These are phyloP conservation scores for Mrakia hoshinonis DNA, from an alignment of 768 basidiomycete genomes.

Conservation along the genomic window DNA sequence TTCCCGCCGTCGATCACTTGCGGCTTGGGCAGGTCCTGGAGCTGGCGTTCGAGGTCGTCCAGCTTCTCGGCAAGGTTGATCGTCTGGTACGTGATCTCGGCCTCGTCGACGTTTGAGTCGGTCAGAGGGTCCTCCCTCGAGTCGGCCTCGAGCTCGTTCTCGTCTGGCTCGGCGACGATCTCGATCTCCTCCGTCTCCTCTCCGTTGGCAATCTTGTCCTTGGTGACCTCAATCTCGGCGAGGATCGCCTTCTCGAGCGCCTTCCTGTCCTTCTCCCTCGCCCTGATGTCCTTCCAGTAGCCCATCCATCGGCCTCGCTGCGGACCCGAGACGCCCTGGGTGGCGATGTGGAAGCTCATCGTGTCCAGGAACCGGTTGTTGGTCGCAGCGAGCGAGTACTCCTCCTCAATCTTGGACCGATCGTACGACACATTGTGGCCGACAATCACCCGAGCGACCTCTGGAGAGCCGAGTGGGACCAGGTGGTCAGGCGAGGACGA, in stretches of 20 bases:
- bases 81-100: background rate
- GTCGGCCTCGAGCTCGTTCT: conserved; percentile 36
- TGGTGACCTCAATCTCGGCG: conserved; percentile 53
- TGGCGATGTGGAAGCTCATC: conserved; percentile 86
- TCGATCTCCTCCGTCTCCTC: conserved; percentile 36
- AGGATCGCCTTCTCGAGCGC: conserved; percentile 54
- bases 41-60: conserved; percentile 33
- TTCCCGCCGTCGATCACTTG: background rate
- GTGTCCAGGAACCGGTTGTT: conserved; percentile 82
- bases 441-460: conserved; percentile 56
- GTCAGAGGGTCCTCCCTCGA: conserved; percentile 35
- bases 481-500: conserved; percentile 54
- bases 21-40: conserved; percentile 6
- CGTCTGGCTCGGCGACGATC: background rate
- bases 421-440: conserved; percentile 97
- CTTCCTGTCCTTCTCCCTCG: conserved; percentile 33
- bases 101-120: background rate
- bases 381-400: conserved; percentile 63
- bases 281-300: conserved; percentile 58
- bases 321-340: conserved; percentile 86
- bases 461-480: conserved; percentile 55
- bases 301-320: conserved; percentile 90
- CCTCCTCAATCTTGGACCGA: conserved; percentile 68
- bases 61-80: conserved; percentile 4
- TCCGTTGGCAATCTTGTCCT: conserved; percentile 14